Conservation (phyloP, 169 alveolate genomes). For the Fabrea salina region DNA sequence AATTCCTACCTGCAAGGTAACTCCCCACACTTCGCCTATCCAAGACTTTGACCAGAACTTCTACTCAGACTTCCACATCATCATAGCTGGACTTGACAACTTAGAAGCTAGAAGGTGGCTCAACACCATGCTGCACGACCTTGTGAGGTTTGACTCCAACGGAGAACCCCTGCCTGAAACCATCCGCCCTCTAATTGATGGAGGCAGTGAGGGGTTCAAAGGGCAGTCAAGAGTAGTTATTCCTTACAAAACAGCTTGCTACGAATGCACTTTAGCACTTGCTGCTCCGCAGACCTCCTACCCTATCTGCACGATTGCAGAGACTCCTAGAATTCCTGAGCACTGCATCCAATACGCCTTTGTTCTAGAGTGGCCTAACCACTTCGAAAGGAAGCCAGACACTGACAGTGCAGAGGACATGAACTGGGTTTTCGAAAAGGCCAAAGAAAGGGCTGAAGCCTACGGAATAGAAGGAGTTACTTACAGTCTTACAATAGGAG, state of each 20-base stretch:
- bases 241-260: slow-evolving; percentile 89
- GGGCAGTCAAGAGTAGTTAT: slow-evolving; percentile 82
- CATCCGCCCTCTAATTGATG: slow-evolving; percentile 83
- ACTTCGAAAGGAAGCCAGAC: slow-evolving; percentile 65
- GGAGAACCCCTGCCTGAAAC: slow-evolving; percentile 42
- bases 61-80: slow-evolving; percentile 76
- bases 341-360: slow-evolving; percentile 83
- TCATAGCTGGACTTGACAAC: slow-evolving; percentile 90
- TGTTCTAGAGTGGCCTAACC: slow-evolving; percentile 70
- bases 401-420: slow-evolving; percentile 80
- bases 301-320: slow-evolving; percentile 84
- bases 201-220: slow-evolving; percentile 89
- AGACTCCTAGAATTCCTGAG: slow-evolving; percentile 85
- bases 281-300: slow-evolving; percentile 73
- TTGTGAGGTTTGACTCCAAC: slow-evolving; percentile 75
- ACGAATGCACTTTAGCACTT: slow-evolving; percentile 86
- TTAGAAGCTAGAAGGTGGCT: slow-evolving; percentile 91
- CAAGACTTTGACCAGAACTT: slow-evolving; percentile 66
- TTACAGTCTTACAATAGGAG: slow-evolving; percentile 80
- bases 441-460: slow-evolving; percentile 74
- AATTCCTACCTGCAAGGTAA: slow-evolving; percentile 52
- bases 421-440: slow-evolving; percentile 80
- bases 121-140: slow-evolving; percentile 70
- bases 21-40: slow-evolving; percentile 61
- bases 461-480: slow-evolving; percentile 85